Evolutionary conservation across 352 stramenopile species (phyloP), one percentile per base, ranked within the genome.

Genomic region (Globisporangium ultimum): DNA sequence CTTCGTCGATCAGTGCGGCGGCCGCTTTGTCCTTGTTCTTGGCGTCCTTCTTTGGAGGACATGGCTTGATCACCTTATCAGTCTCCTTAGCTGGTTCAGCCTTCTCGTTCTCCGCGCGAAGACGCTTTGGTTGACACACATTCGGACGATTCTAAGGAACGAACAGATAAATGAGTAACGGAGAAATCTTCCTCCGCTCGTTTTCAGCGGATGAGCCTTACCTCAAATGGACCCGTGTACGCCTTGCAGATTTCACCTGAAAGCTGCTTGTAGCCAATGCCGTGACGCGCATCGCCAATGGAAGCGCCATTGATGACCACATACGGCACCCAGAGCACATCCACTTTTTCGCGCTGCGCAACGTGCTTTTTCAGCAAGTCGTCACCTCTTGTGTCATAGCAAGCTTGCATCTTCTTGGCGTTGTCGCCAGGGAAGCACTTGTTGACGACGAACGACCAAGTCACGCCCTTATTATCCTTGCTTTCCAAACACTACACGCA

Each of bases 401-500:
- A 93, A 10, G 53, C 66, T 66, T 82, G 74, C 67, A 93, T 87
- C 15, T 71, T 71, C 28, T 74, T 72, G 28, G 70, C 58, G 9
- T 57, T 63, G 15, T 84, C 69, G 2, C 71, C 69, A 13, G 72
- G 51, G 66, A 91, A 93, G 56, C 84, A 93, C 18, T 80, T 76
- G 20, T 70, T 63, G 12, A 91, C 71, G 24, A 91, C 76, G 8
- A 63, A 63, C n/a, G 67, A 85, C 82, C 79, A 91, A 38, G 75
- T 83, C 61, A 73, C 66, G 22, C 82, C 80, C 55, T 86, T 87
- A 61, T 89, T 88, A 58, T 91, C 82, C 50, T 82, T 83, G 57
- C 76, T 89, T 64, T 91, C 82, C 48, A 91, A 73, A 45, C 82
- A 91, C 71, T 88, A 32, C 38, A 38, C 20, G n/a, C n/a, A n/a